phyloP scores from a whole-genome alignment of 306 rosid species.

The Coriaria nepalensis region DNA sequence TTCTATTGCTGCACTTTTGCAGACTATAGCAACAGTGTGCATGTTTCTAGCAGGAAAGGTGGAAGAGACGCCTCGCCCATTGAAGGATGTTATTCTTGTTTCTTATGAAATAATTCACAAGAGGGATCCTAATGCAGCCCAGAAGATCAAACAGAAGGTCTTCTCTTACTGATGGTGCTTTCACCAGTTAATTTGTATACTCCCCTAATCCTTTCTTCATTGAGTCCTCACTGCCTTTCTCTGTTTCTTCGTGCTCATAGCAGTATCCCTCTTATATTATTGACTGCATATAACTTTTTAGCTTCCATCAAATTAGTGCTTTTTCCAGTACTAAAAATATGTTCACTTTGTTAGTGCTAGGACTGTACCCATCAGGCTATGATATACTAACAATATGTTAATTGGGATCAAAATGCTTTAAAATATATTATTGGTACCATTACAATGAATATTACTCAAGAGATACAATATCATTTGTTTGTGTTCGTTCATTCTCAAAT shows the following conservation, averaged over 20 bases:
- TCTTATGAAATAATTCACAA: constrained; percentile 84
- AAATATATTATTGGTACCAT: no score
- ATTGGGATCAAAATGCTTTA: no score
- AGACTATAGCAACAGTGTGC: constrained; percentile 93
- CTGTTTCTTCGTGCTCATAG: not conserved
- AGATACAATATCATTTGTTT: no score
- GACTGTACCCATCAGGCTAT: no score
- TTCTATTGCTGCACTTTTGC: constrained; percentile 14
- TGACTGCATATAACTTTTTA: no score
- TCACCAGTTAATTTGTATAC: constrained; percentile 3
- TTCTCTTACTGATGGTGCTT: constrained; percentile 14
- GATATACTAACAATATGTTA: no score
- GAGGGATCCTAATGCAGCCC: constrained; percentile 82
- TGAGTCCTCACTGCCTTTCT: not conserved
- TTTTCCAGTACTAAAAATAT: no score
- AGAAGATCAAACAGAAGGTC: constrained; percentile 94
- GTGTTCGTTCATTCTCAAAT: no score
- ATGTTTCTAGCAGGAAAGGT: constrained; percentile 99
- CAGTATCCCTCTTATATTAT: not conserved
- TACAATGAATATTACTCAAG: no score
- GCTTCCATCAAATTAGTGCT: no score
- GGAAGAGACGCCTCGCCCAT: constrained; percentile 97
- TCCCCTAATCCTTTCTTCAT: not conserved
- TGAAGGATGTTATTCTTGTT: constrained; percentile 89
- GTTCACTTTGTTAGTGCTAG: no score